Percentiles rank a stretch among this genome's conserved stretches.
These are phyloP conservation scores for Alnus glutinosa DNA, from an alignment of 306 rosid genomes.

Conservation along the genomic window DNA sequence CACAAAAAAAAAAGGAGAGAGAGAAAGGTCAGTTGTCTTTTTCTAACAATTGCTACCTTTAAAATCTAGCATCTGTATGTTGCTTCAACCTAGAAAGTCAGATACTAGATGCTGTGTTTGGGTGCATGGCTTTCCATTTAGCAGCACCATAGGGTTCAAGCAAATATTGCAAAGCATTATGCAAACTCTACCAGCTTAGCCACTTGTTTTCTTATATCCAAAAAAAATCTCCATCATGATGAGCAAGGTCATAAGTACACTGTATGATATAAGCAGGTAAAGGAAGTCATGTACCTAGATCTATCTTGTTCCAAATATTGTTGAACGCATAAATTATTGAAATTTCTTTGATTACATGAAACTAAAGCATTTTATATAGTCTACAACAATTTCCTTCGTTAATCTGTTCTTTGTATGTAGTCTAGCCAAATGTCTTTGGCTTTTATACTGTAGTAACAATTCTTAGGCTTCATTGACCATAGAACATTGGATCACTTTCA, in stretches of 20 bases:
- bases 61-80: not conserved
- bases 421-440: not conserved
- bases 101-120: not conserved
- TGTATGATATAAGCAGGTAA: not conserved
- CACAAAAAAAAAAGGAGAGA: too few relatives aligned
- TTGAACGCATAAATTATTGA: not conserved
- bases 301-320: not conserved
- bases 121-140: not conserved
- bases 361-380: not conserved
- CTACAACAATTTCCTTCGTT: not conserved
- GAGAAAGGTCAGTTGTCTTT: too few relatives aligned
- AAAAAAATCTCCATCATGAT: not conserved
- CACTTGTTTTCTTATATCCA: not conserved
- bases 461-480: not conserved
- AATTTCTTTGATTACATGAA: not conserved
- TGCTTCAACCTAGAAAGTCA: not conserved
- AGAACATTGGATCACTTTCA: too few relatives aligned
- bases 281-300: not conserved
- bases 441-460: not conserved
- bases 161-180: not conserved
- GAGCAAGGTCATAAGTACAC: not conserved
- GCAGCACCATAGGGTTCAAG: not conserved
- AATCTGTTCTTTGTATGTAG: not conserved
- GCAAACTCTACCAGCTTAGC: not conserved
- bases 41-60: not conserved